Base-by-base conservation (phyloP, 179 eudicot species). In the Monotropa hypopitys region DNA sequence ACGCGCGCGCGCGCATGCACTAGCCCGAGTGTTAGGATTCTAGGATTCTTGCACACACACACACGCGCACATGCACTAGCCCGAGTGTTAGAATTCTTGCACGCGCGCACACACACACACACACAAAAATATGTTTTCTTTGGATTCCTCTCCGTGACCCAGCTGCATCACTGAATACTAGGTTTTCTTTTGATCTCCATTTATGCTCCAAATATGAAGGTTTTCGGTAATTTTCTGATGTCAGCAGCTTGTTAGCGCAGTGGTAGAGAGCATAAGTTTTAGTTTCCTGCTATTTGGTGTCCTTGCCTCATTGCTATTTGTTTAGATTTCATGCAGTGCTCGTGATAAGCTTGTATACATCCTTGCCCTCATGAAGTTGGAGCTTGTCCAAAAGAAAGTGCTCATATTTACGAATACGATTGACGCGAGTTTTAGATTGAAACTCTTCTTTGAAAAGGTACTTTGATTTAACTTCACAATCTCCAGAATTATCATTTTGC, bases 401-500 rank as follows among this genome's bases (percentile, higher is more conserved):
- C 84, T 96, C 77, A 82, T 93, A 79, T 96, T 93, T 81, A 87
- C 97, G 20, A 96, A 93, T 78, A 80, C 99, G 35, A 96, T 91
- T 54, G 96, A 96, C 85, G 89, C 84, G 90, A 88, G 92, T 79
- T 96, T 79, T 77, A 89, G 86, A 80, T 78, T 96, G 83, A 93
- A 84, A 81, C 91, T 96, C 10, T 93, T 96, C 84, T 70, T 96
- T 49, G 99, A 96, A 71, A 90, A 93, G 99, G 99, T 93, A 88
- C 33, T 57, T 26, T 28, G 33, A 63, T 56, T 65, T 79, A 8
- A 5, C 46, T 70, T 33, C 32, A 15, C n/a, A 9, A 43, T 75
- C 40, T 18, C 13, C 20, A 21, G 18, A 20, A 68, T 75, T 69
- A 21, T 30, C 40, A 16, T 30, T 33, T 77, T 59, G 66, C 51